Base-by-base conservation (phyloP, 2,329 filamentous ascomycete genomes). In the Aspergillus spinulosporus region DNA sequence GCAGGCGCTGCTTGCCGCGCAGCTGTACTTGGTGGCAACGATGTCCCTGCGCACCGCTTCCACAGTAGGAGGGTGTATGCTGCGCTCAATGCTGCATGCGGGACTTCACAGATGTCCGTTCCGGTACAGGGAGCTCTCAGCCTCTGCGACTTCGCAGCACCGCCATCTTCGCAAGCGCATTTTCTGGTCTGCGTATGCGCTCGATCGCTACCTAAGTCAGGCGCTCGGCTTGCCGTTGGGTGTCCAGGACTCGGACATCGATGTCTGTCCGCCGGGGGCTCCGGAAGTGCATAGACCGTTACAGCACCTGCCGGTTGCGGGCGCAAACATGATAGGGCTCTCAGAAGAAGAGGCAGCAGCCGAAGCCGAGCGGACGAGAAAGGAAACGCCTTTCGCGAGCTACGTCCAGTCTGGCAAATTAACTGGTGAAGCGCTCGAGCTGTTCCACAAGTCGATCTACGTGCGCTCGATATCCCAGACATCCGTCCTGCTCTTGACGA, bases 71-170 rank as follows among this genome's bases (percentile, higher is more conserved):
- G 80, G 80, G 3, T 71, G 76, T 15, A 68, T 82, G 5, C 67
- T 77, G 3, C 76, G 78, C 43, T 73, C 76, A 4, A 73, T 82
- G 46, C 77, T 79, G 26, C 79, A 81, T 59, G 74, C 78, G 1
- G 80, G 80, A 3, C 70, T 82, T 5, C 80, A 82, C 60, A 72
- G 80, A 2, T 82, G 80, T 59, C 80, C 80, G 0, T 76, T 78
- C 54, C 78, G 80, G 5, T 82, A 81, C 57, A 69, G 70, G 7
- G 72, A 80, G 50, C 70, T 81, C 7, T 73, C 54, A 0, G 15
- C 48, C 43, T 56, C 76, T 21, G 40, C 40, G 3, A 12, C 36
- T 2, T 66, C 68, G 2, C 71, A 74, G 57, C 72, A 76, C 47
- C 67, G 73, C 21, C 72, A 75, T 32, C 62, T 76, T 31, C 69